Percentiles rank a stretch among this genome's conserved stretches.
Conservation (phyloP, 257 asterid genomes). For the Euphrasia confusa region DNA sequence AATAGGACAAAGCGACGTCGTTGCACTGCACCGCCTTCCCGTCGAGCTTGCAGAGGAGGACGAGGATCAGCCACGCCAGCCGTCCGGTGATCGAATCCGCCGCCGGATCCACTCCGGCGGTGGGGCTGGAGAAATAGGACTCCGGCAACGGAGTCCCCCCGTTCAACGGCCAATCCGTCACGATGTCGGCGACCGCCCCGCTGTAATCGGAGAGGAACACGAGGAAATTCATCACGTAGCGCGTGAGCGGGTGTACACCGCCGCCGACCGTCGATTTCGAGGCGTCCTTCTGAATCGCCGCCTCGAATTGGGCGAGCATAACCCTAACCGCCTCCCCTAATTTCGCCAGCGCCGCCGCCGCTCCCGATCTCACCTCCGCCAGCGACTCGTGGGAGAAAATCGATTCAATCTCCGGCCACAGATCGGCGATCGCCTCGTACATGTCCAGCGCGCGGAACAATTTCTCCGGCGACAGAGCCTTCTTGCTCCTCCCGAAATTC, state of each 20-base stretch:
- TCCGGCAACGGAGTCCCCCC: conserved; percentile 51
- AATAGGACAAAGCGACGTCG: conserved; percentile 64
- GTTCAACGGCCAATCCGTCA: conserved; percentile 44
- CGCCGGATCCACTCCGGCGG: conserved; percentile 29
- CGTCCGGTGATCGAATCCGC: conserved; percentile 41
- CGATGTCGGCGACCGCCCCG: conserved; percentile 53
- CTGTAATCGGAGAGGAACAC: conserved; percentile 70
- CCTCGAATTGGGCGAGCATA: conserved; percentile 65
- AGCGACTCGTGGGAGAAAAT: conserved; percentile 48
- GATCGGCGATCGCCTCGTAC: conserved; percentile 61
- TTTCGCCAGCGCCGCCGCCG: conserved; percentile 41
- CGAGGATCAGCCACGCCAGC: conserved; percentile 75
- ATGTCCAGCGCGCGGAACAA: conserved; percentile 66
- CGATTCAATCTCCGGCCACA: conserved; percentile 60
- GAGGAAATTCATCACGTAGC: conserved; percentile 85
- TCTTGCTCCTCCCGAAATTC: neutral
- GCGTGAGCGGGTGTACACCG: conserved; percentile 76
- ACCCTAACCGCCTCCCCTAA: conserved; percentile 61
- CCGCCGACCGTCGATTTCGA: conserved; percentile 56
- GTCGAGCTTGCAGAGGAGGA: conserved; percentile 78
- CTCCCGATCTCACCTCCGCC: conserved; percentile 31
- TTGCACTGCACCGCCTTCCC: conserved; percentile 57
- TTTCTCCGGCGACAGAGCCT: conserved; percentile 36
- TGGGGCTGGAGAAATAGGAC: conserved; percentile 52
- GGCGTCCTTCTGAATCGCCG: conserved; percentile 73